Evolutionary conservation across 2,329 filamentous ascomycete species (phyloP).

Genomic region (Aspergillus floridensis): DNA sequence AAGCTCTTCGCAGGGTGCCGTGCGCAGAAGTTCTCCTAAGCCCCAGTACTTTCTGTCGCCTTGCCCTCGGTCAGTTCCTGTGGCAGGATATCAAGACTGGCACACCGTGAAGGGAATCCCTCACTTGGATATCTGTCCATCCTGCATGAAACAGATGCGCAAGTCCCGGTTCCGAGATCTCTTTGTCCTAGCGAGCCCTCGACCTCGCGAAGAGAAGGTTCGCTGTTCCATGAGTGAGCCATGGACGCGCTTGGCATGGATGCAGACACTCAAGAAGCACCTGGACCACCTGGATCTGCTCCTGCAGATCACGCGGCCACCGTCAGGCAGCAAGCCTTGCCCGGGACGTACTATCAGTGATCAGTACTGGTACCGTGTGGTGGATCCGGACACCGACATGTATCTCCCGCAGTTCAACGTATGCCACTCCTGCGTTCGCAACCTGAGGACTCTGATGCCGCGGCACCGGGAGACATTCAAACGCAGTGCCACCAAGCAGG

Average conservation of each 20-base stretch:
- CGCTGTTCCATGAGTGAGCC: conserved; percentile 76
- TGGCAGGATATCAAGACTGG: conserved; percentile 71
- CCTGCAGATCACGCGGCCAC: conserved; percentile 64
- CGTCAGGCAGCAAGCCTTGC: conserved; percentile 57
- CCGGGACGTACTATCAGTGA: conserved; percentile 54
- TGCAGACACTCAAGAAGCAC: conserved; percentile 71
- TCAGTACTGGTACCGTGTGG: conserved; percentile 73
- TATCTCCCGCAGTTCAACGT: conserved; percentile 70
- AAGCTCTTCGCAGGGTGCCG: conserved; percentile 15
- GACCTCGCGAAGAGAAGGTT: conserved; percentile 57
- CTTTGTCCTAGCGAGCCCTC: conserved; percentile 62
- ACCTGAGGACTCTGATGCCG: conserved; percentile 71
- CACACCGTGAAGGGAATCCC: conserved; percentile 69
- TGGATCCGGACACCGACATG: conserved; percentile 63
- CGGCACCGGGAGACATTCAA: conserved; percentile 65
- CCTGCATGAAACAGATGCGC: conserved; percentile 72
- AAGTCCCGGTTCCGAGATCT: conserved; percentile 65
- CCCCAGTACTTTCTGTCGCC: conserved; percentile 52
- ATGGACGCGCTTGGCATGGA: conserved; percentile 83
- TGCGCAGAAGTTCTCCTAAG: conserved; percentile 18
- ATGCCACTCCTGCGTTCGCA: conserved; percentile 71
- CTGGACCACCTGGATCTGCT: conserved; percentile 66
- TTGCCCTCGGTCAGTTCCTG: conserved; percentile 65
- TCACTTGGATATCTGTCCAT: conserved; percentile 77
- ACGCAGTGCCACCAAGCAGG: conserved; percentile 45